Conservation (phyloP, 176 grass and related monocot species). For the Alloteropsis semialata region DNA sequence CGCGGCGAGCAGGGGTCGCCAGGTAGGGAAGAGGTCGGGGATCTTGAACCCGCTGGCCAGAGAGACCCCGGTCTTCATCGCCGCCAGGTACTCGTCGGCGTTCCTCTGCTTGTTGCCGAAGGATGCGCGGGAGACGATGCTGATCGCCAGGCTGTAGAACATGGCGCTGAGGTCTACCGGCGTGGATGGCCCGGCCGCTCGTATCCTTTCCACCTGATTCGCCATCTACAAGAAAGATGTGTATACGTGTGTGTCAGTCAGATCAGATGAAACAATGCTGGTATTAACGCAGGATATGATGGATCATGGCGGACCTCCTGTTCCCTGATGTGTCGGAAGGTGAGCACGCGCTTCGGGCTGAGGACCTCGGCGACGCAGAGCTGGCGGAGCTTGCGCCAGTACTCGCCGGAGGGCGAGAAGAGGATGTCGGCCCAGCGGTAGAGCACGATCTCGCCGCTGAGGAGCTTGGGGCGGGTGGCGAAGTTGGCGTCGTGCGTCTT, state of each 20-base stretch:
- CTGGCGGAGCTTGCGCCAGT: constrained; percentile 59
- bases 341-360: constrained; percentile 41
- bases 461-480: constrained; percentile 45
- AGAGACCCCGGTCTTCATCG: not conserved
- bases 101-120: constrained; percentile 11
- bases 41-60: not conserved
- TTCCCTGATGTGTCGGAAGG: constrained; percentile 43
- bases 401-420: constrained; percentile 43
- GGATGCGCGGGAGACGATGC: not conserved
- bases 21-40: constrained; percentile 25
- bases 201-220: not conserved
- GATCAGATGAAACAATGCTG: not conserved
- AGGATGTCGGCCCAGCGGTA: constrained; percentile 52
- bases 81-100: not conserved
- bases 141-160: constrained; percentile 1
- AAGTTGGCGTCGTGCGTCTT: constrained; percentile 57
- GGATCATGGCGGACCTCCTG: constrained; percentile 17
- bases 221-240: not conserved
- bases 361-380: constrained; percentile 47
- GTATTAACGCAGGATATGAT: not conserved
- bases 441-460: constrained; percentile 40
- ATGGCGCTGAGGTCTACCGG: constrained; percentile 2
- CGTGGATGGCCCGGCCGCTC: not conserved
- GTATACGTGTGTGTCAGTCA: not conserved
- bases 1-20: not conserved